Conservation (phyloP, 2,329 filamentous ascomycete species). For the Calonectria honghensis region DNA sequence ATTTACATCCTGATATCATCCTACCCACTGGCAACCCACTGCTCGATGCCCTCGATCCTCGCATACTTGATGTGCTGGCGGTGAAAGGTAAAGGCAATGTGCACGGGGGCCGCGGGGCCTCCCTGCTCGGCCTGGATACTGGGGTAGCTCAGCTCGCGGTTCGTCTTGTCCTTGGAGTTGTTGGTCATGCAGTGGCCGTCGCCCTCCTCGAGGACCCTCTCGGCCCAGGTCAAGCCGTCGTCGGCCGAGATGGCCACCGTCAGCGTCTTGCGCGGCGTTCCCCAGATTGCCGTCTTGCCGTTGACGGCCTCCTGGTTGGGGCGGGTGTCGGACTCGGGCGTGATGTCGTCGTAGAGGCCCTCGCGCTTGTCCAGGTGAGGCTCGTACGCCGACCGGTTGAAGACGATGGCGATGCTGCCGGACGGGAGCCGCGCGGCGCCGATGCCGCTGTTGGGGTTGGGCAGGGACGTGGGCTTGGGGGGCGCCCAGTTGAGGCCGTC, state of each 20-base stretch:
- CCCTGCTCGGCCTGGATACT: conserved; percentile 59
- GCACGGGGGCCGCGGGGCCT: conserved; percentile 46
- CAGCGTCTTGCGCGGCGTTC: conserved; percentile 61
- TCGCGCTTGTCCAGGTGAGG: conserved; percentile 59
- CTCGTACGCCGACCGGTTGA: conserved; percentile 62
- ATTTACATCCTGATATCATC: not conserved
- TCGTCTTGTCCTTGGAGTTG: conserved; percentile 63
- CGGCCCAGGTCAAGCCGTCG: conserved; percentile 61
- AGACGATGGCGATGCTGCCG: conserved; percentile 61
- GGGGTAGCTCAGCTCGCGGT: conserved; percentile 66
- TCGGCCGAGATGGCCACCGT: conserved; percentile 61
- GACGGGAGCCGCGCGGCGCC: conserved; percentile 61
- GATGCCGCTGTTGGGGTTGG: conserved; percentile 66
- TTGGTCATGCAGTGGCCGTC: conserved; percentile 68
- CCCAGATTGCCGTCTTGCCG: conserved; percentile 65
- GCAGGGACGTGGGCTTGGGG: conserved; percentile 59
- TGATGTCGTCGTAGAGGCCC: conserved; percentile 67
- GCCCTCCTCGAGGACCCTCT: conserved; percentile 64
- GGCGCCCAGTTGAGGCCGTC: conserved; percentile 63
- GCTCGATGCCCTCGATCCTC: conserved; percentile 53
- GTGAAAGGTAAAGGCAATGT: conserved; percentile 66
- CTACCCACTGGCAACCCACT: conserved; percentile 47
- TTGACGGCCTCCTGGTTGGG: conserved; percentile 60
- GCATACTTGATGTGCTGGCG: conserved; percentile 65
- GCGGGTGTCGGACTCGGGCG: conserved; percentile 62